Base-by-base conservation (phyloP, 2,329 filamentous ascomycete genomes). In the Lecanoromycetidae sp. region DNA sequence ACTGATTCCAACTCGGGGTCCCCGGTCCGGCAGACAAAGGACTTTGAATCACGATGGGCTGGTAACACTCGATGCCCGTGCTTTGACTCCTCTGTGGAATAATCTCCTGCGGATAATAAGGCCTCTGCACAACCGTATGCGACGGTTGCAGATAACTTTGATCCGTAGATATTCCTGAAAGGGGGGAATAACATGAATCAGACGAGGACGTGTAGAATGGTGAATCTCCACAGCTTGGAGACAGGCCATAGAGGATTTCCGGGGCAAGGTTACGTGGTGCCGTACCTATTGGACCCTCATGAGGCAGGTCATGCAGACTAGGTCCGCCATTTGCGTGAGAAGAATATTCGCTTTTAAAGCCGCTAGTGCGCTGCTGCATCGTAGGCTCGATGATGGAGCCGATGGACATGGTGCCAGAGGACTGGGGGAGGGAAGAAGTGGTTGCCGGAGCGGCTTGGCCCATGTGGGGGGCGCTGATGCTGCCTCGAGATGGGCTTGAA, bases 181-280 rank as follows among this genome's bases (percentile, higher is more conserved):
- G 50, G 34, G 66, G 66, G n/a, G 66, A 68, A n/a, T 62, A 61
- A 51, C 65, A 68, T 44, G 64, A 63, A 47, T 66, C 65, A 34
- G 66, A 64, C 9, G 65, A 67, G 26, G 66, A n/a, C n/a, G n/a
- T 65, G 50, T 67, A 68, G 50, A 67, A 62, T n/a, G 60, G 62
- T 33, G 60, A 58, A 44, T 68, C 66, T 37, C 66, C 64, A 5
- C 60, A 38, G n/a, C n/a, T n/a, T 22, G 43, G 41, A 33, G 47
- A 54, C 5, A 61, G 56, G 29, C 66, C 60, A 34, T 63, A 63
- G 27, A 65, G 55, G n/a, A 62, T 58, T 42, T 57, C 58, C 27
- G 58, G 57, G 49, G 59, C 61, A 25, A 61, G 58, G 57, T 46
- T 63, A 53, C 39, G 63, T 61, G 54, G 65, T 56, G 37, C 60